phyloP scores from a whole-genome alignment of 257 asterid species.

The Nicotiana paniculata region DNA sequence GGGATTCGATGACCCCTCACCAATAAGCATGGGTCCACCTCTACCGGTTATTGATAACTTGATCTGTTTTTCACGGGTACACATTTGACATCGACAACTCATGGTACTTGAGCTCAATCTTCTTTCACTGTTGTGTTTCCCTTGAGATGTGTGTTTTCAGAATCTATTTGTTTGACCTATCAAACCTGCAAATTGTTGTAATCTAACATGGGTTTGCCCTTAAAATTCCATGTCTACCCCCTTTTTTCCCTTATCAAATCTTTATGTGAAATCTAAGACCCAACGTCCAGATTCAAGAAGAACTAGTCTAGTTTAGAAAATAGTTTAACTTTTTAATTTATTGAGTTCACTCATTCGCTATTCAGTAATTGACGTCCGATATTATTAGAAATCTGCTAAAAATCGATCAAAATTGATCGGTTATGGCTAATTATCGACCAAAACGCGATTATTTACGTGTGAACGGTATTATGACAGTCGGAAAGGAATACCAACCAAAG shows the following conservation, averaged over 20 bases:
- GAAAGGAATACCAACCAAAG: too few relatives aligned
- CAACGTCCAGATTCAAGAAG: not conserved
- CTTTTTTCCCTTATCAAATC: not conserved
- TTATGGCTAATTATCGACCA: too few relatives aligned
- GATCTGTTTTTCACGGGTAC: not conserved
- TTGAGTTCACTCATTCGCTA: too few relatives aligned
- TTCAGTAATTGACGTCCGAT: too few relatives aligned
- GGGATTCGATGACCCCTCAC: too few relatives aligned
- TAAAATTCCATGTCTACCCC: not conserved
- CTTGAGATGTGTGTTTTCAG: not conserved
- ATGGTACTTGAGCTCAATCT: not conserved
- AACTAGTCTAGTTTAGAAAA: not conserved
- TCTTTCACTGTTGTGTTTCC: not conserved
- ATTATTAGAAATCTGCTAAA: too few relatives aligned
- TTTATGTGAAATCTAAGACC: not conserved
- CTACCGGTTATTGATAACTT: not conserved
- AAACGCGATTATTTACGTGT: too few relatives aligned
- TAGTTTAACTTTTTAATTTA: too few relatives aligned
- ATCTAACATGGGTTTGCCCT: not conserved
- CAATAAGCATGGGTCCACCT: too few relatives aligned
- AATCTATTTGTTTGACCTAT: not conserved
- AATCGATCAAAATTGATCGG: too few relatives aligned
- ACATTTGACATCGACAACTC: not conserved
- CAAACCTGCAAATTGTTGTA: not conserved
- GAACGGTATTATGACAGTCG: too few relatives aligned